Evolutionary conservation across 139 green algal genomes (phyloP), one percentile per base, ranked within the genome.

Genomic region (Chlamydomonas asymmetrica): DNA sequence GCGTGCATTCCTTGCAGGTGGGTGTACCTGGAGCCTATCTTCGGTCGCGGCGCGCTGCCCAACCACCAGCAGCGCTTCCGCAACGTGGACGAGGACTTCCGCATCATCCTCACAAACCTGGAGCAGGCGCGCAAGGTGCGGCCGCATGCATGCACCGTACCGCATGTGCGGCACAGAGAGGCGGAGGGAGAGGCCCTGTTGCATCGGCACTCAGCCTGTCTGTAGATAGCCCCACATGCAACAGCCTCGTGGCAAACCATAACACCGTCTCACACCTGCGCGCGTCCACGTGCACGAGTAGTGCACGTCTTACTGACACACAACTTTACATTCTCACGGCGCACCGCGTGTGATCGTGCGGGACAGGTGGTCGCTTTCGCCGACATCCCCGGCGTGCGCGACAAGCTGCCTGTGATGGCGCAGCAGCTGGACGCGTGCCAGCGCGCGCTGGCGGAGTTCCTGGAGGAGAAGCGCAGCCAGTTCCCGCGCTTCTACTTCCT

Each of bases 401-500:
- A 82, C 41, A 88, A 86, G 66, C 80, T 93, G 63, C 73, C 82
- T 8, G 78, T 80, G 71, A 92, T 96, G 89, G 76, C 83, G 49
- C 73, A 85, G 31, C 88, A 94, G 80, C 82, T 97, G 52, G 91
- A 95, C 35, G 85, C 88, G 35, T 97, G 92, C 82, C 92, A 96
- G 76, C 74, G 83, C 37, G 88, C 91, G 23, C 85, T 97, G 62
- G 75, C 81, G 27, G 89, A 94, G 40, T 96, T 92, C 75, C 73
- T 96, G 45, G 89, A 96, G 79, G 89, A 94, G 60, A 94, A 94
- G 82, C 76, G 90, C 32, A 71, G 43, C 16, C 64, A 80, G 40
- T 94, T 96, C 73, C 86, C 91, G 10, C 79, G 80, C 49, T 94
- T 97, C 73, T 97, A 95, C 83, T 96, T 97, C 77, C 77, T 97